phyloP scores from a whole-genome alignment of 2,329 filamentous ascomycete genomes.

The Hymenoscyphus infarciens region DNA sequence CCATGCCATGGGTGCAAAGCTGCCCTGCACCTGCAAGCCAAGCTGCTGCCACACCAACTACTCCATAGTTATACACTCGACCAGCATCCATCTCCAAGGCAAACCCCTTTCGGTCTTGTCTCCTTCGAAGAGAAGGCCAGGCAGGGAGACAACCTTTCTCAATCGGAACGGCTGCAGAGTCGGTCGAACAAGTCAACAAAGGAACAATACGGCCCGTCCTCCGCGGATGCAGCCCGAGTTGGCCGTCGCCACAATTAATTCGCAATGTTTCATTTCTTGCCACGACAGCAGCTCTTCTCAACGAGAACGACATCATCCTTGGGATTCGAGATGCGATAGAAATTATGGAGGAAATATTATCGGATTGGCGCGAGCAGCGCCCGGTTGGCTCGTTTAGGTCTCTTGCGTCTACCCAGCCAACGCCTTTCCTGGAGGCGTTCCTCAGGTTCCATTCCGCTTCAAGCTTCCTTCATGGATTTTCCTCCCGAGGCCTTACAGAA shows the following conservation, averaged over 20 bases:
- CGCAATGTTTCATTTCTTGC: constrained; percentile 1
- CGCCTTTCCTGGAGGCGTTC: background rate
- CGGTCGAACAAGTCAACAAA: background rate
- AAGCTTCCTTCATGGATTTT: background rate
- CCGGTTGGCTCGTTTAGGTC: background rate
- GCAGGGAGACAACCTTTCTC: background rate
- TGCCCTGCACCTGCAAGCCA: background rate
- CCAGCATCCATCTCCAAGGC: too few species aligned
- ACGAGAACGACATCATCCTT: background rate
- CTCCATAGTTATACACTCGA: too few species aligned
- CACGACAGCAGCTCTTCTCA: background rate
- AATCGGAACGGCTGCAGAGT: background rate
- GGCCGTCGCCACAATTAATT: background rate
- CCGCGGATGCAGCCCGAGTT: constrained; percentile 1
- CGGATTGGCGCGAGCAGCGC: background rate
- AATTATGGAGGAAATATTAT: background rate
- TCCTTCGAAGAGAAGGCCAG: background rate
- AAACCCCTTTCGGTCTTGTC: too few species aligned
- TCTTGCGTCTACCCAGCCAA: background rate
- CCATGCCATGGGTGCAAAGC: background rate
- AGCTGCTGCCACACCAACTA: background rate
- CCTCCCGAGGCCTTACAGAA: background rate
- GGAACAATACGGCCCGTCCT: constrained; percentile 2
- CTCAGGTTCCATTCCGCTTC: background rate
- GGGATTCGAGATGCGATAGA: background rate